These are phyloP conservation scores for Aspergillus luchuensis DNA, from an alignment of 2,329 filamentous ascomycete genomes.

Conservation along the genomic window DNA sequence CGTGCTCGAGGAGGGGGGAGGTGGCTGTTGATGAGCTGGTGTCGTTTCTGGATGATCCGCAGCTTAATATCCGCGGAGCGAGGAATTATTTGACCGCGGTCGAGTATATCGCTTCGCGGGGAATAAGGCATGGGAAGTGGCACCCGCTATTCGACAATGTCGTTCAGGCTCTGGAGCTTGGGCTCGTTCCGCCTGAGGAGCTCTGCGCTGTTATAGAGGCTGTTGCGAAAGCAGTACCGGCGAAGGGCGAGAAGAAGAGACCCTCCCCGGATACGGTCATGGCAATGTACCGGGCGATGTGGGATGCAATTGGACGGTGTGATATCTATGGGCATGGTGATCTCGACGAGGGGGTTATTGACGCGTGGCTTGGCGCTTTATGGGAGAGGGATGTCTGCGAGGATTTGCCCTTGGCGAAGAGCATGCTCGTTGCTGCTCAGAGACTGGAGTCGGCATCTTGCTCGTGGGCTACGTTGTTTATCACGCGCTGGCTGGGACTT, in stretches of 20 bases:
- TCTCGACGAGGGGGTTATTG: constrained; percentile 31
- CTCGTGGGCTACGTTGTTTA: constrained; percentile 30
- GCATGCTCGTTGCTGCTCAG: constrained; percentile 36
- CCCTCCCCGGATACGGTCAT: constrained; percentile 9
- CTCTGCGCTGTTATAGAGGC: constrained; percentile 35
- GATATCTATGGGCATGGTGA: constrained; percentile 38
- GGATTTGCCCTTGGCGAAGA: constrained; percentile 29
- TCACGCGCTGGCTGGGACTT: constrained; percentile 30
- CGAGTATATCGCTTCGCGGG: constrained; percentile 26
- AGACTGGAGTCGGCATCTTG: constrained; percentile 10
- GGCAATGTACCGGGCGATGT: constrained; percentile 35
- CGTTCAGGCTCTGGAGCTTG: constrained; percentile 36
- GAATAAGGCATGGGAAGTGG: constrained; percentile 21
- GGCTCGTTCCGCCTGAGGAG: constrained; percentile 37
- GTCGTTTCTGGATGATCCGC: constrained; percentile 39
- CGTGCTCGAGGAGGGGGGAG: constrained; percentile 13
- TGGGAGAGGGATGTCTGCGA: constrained; percentile 15
- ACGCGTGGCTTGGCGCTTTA: constrained; percentile 37
- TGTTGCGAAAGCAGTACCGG: constrained; percentile 25
- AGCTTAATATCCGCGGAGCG: constrained; percentile 38
- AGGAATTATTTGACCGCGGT: constrained; percentile 38
- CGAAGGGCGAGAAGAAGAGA: constrained; percentile 3
- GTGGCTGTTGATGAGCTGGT: constrained; percentile 28
- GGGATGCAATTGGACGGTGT: constrained; percentile 41
- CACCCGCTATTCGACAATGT: constrained; percentile 30